Conservation (phyloP, 2,329 filamentous ascomycete genomes). For the Rasamsonia emersonii region DNA sequence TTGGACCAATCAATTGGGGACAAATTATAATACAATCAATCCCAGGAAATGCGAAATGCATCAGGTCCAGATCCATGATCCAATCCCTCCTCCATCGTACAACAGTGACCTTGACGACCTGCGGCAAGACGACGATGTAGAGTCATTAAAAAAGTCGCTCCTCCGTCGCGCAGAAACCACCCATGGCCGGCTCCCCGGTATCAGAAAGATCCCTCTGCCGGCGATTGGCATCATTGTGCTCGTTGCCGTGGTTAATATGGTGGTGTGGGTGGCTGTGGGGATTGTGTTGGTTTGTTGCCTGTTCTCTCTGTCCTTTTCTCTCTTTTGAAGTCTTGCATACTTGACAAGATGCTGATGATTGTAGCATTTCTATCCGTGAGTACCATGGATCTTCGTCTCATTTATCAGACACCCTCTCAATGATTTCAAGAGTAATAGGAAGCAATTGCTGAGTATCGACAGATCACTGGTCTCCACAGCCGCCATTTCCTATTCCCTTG, state of each 20-base stretch:
- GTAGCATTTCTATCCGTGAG: slow-evolving; percentile 31
- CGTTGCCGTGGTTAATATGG: slow-evolving; percentile 45
- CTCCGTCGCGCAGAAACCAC: slow-evolving; percentile 34
- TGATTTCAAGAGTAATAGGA: slow-evolving; percentile 2
- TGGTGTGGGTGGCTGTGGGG: slow-evolving; percentile 51
- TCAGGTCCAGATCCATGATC: too few relatives aligned
- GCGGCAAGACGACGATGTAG: background rate
- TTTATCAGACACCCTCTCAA: background rate
- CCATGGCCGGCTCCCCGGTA: slow-evolving; percentile 45
- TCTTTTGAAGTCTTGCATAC: background rate
- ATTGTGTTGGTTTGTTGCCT: slow-evolving; percentile 44
- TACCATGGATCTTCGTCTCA: too few relatives aligned
- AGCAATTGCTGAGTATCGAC: slow-evolving; percentile 12
- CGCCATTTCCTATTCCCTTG: slow-evolving; percentile 77
- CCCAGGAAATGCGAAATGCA: too few relatives aligned
- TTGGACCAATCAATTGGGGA: too few relatives aligned
- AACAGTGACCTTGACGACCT: background rate
- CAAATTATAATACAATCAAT: too few relatives aligned
- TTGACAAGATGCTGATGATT: slow-evolving; percentile 8
- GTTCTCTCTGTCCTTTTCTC: slow-evolving; percentile 1
- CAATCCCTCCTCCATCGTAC: slow-evolving; percentile 2
- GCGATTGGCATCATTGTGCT: slow-evolving; percentile 50
- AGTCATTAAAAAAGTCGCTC: slow-evolving; percentile 15
- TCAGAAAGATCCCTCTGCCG: slow-evolving; percentile 48
- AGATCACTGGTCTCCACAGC: slow-evolving; percentile 66